A percentile compares a stretch with the other conserved stretches of the same genome.
phyloP scores from a whole-genome alignment of 306 rosid species.

The Malus domestica region ASM211411v1 NC_041791.1:1981001-1981500 shows the following conservation, averaged over 20 bases:
- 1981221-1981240: not conserved
- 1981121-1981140: not conserved
- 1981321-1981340: not conserved
- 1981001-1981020: too few relatives aligned
- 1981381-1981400: too few relatives aligned
- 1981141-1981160: not conserved
- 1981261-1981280: not conserved
- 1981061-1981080: not conserved
- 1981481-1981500: too few relatives aligned
- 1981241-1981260: not conserved
- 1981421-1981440: too few relatives aligned
- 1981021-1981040: too few relatives aligned
- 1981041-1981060: too few relatives aligned
- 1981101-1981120: not conserved
- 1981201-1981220: not conserved
- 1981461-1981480: too few relatives aligned
- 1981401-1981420: too few relatives aligned
- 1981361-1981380: too few relatives aligned
- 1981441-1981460: too few relatives aligned
- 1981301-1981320: not conserved
- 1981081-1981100: not conserved
- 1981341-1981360: not conserved
- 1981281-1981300: not conserved
- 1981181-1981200: not conserved
- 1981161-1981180: not conserved